Conservation (phyloP, 164 flowering plant genomes). For the Saururus chinensis region DNA sequence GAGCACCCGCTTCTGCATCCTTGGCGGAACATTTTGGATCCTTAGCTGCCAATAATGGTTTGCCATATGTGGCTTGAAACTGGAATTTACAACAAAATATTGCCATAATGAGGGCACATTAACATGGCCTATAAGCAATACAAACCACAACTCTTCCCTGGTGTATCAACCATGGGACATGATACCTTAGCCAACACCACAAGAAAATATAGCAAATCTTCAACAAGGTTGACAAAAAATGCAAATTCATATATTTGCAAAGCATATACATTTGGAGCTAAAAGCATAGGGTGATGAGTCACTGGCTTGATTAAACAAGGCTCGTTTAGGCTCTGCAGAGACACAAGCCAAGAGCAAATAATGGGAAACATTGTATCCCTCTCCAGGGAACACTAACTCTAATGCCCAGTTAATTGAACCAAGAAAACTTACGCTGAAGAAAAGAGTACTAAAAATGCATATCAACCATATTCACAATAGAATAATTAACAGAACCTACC, state of each 20-base stretch:
- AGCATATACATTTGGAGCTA: background rate
- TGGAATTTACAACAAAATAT: constrained; percentile 7
- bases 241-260: background rate
- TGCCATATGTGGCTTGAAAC: constrained; percentile 95
- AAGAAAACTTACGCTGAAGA: too few relatives aligned
- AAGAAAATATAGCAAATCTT: background rate
- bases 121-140: background rate
- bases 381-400: too few relatives aligned
- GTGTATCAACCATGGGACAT: too few relatives aligned
- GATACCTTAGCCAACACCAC: background rate
- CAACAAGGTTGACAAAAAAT: background rate
- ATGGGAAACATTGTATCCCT: too few relatives aligned
- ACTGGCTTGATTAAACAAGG: background rate
- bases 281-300: background rate
- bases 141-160: too few relatives aligned
- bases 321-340: background rate
- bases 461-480: background rate
- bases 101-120: background rate
- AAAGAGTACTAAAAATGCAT: too few relatives aligned
- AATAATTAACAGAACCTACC: constrained; percentile 18
- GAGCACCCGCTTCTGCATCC: constrained; percentile 97
- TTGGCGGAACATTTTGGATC: constrained; percentile 95
- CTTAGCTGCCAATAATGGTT: constrained; percentile 79
- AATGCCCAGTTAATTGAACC: too few relatives aligned
- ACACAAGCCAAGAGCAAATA: background rate